These are phyloP conservation scores for Coemansia sp. DNA, from an alignment of 192 early-diverging fungal genomes.

Conservation along the genomic window DNA sequence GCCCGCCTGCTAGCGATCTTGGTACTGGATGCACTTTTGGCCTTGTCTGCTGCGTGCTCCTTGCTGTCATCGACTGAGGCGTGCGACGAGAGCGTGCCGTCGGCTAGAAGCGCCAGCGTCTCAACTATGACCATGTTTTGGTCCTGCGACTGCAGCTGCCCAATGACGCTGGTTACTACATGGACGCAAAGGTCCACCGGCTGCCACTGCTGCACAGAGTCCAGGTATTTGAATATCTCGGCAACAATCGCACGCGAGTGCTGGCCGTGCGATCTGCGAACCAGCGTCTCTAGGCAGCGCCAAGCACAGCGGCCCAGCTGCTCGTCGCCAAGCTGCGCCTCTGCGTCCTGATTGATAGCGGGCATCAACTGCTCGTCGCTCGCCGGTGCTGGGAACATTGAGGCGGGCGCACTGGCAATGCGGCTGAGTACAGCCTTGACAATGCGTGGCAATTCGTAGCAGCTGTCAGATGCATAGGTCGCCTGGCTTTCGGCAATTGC, in stretches of 20 bases:
- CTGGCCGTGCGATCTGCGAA: conserved; percentile 46
- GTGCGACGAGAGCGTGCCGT: conserved; percentile 29
- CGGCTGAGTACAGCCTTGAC: conserved; percentile 57
- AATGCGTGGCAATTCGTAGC: conserved; percentile 64
- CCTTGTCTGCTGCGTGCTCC: conserved; percentile 3
- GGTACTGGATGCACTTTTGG: background rate
- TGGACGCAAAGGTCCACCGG: conserved; percentile 34
- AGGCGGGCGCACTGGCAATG: conserved; percentile 17
- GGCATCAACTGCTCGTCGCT: conserved; percentile 10
- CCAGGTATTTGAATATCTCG: conserved; percentile 51
- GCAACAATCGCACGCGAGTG: conserved; percentile 49
- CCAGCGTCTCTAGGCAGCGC: conserved; percentile 43
- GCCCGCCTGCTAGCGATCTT: conserved; percentile 19
- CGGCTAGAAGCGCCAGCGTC: conserved; percentile 40
- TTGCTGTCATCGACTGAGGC: conserved; percentile 14
- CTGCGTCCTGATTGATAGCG: background rate
- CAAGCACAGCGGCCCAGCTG: conserved; percentile 35
- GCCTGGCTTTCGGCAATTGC: conserved; percentile 65
- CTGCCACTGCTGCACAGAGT: conserved; percentile 32
- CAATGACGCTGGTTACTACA: conserved; percentile 29
- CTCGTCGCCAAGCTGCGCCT: conserved; percentile 5
- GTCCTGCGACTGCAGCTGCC: conserved; percentile 46
- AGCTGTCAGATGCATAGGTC: conserved; percentile 62
- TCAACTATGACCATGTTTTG: conserved; percentile 58
- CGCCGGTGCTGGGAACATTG: background rate